Evolutionary conservation across 257 asterid genomes (phyloP).

Genomic region (Solanum sparsipilum): DNA sequence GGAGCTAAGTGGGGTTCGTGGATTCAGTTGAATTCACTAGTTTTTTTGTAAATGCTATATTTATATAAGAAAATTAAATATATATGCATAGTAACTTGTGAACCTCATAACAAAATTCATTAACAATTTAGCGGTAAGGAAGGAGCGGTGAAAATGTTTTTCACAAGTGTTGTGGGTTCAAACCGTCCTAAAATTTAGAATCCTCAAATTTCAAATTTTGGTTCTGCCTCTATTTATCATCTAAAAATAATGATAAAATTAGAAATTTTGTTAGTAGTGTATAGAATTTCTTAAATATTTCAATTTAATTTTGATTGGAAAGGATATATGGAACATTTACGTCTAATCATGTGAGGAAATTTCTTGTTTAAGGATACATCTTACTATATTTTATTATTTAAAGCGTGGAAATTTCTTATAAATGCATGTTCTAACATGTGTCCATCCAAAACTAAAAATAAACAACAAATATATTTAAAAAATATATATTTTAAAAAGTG

Average conservation of each 20-base stretch:
- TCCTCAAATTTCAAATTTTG: accelerated
- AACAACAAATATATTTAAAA: neutral
- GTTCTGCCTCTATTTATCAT: neutral
- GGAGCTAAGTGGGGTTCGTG: neutral
- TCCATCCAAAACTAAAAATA: neutral
- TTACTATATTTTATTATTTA: neutral
- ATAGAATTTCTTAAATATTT: neutral
- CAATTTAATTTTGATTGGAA: neutral
- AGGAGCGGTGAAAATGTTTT: too few relatives aligned
- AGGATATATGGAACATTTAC: neutral
- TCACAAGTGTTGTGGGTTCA: too few relatives aligned
- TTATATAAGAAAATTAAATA: too few relatives aligned
- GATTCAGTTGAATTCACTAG: too few relatives aligned
- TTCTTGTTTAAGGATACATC: neutral
- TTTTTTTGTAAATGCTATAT: accelerated
- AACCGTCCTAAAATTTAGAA: too few relatives aligned
- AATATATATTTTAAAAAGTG: neutral
- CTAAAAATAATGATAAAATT: too few relatives aligned
- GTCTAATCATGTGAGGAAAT: neutral
- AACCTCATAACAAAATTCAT: too few relatives aligned
- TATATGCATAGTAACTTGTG: too few relatives aligned
- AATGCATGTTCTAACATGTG: neutral
- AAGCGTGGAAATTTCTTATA: neutral
- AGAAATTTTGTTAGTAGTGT: neutral
- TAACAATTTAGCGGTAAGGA: too few relatives aligned